Conservation (phyloP, 2,329 filamentous ascomycete genomes). For the Diaporthe sp. region DNA sequence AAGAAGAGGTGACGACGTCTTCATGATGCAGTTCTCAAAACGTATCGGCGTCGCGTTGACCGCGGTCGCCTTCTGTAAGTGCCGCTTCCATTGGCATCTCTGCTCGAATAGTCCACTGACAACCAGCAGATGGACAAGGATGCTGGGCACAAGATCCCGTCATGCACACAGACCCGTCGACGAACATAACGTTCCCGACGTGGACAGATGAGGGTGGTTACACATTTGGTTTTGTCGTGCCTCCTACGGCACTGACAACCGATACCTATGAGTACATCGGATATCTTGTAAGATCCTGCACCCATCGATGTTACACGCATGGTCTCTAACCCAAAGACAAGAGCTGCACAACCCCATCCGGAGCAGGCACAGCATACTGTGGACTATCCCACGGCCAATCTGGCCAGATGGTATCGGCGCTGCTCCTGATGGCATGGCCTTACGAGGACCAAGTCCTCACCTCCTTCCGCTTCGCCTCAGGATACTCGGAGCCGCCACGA, state of each 20-base stretch:
- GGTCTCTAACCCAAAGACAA: background rate
- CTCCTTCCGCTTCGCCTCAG: constrained; percentile 66
- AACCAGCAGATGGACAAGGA: constrained; percentile 26
- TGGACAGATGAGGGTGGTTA: constrained; percentile 33
- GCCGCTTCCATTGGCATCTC: too few relatives aligned
- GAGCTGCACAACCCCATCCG: constrained; percentile 37
- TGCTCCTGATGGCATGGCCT: constrained; percentile 68
- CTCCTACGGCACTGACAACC: constrained; percentile 31
- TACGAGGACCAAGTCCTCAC: constrained; percentile 62
- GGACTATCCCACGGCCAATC: constrained; percentile 36
- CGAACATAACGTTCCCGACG: constrained; percentile 37
- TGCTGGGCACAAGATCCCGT: constrained; percentile 37
- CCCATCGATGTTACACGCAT: too few relatives aligned
- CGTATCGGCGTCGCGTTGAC: constrained; percentile 34
- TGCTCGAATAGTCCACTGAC: background rate
- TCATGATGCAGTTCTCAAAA: constrained; percentile 27
- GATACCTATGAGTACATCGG: constrained; percentile 37
- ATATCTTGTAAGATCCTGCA: constrained; percentile 9
- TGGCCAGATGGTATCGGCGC: constrained; percentile 66
- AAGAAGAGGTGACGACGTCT: constrained; percentile 6
- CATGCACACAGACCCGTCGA: constrained; percentile 31
- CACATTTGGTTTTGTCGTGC: constrained; percentile 37
- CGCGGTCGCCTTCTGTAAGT: constrained; percentile 35
- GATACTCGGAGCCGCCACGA: constrained; percentile 66
- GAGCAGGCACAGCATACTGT: constrained; percentile 34